phyloP scores from a whole-genome alignment of 2,329 filamentous ascomycete species.

The Aspergillus quadricinctus region DNA sequence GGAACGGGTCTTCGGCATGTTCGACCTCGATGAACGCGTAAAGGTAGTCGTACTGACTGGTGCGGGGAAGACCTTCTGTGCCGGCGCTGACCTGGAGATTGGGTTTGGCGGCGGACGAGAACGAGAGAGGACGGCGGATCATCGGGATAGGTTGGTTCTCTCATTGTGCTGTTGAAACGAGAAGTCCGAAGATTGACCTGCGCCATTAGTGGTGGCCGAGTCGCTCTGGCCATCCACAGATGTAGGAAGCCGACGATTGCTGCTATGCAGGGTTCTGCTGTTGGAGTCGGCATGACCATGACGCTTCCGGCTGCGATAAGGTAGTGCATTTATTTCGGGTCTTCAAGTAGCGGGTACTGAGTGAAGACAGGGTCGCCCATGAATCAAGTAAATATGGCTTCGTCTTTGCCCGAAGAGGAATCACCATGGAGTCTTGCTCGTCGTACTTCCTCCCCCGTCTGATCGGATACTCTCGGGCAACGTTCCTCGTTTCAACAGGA shows the following conservation, averaged over 20 bases:
- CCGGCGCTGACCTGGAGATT: slow-evolving; percentile 53
- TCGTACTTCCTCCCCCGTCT: slow-evolving; percentile 69
- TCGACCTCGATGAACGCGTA: slow-evolving; percentile 53
- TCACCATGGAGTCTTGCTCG: slow-evolving; percentile 68
- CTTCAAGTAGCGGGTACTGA: background rate
- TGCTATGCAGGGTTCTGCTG: slow-evolving; percentile 53
- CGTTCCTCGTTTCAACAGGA: slow-evolving; percentile 57
- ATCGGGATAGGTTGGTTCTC: slow-evolving; percentile 50
- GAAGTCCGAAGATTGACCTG: slow-evolving; percentile 34
- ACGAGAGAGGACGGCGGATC: slow-evolving; percentile 41
- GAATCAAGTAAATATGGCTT: slow-evolving; percentile 64
- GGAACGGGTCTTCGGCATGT: slow-evolving; percentile 25
- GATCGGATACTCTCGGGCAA: slow-evolving; percentile 48
- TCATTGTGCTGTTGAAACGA: background rate
- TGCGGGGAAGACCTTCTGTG: slow-evolving; percentile 44
- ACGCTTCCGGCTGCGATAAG: slow-evolving; percentile 53
- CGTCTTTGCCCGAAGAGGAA: slow-evolving; percentile 66
- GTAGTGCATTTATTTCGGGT: slow-evolving; percentile 8
- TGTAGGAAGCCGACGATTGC: slow-evolving; percentile 56
- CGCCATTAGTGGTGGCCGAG: slow-evolving; percentile 24
- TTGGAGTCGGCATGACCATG: slow-evolving; percentile 58
- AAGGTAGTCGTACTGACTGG: slow-evolving; percentile 54
- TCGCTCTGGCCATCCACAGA: slow-evolving; percentile 50
- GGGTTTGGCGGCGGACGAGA: slow-evolving; percentile 43
- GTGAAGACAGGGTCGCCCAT: slow-evolving; percentile 46